phyloP scores from a whole-genome alignment of 148 eudicot genomes.

The Fagopyrum tataricum region DNA sequence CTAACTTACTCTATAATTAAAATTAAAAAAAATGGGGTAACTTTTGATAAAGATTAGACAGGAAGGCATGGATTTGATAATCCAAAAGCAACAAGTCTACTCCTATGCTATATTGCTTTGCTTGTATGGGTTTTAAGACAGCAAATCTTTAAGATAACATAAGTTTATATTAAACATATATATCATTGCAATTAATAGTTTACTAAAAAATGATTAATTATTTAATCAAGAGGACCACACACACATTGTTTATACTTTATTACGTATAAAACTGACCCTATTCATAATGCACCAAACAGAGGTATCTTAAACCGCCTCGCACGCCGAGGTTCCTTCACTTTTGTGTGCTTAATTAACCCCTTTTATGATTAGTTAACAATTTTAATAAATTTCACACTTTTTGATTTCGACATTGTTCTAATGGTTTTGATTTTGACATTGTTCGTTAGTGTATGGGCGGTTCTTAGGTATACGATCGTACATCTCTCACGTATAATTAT shows the following conservation, averaged over 20 bases:
- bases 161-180: background rate
- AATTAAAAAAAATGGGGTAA: background rate
- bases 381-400: too few species aligned
- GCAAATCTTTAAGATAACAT: background rate
- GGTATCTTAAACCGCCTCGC: constrained; percentile 1
- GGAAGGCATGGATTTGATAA: constrained; percentile 6
- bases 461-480: too few species aligned
- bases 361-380: background rate
- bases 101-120: background rate
- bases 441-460: too few species aligned
- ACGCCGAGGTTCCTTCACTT: background rate
- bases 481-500: too few species aligned
- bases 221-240: background rate
- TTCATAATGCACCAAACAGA: background rate
- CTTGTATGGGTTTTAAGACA: background rate
- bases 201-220: background rate
- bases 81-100: background rate
- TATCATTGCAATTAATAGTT: background rate
- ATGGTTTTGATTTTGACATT: too few species aligned
- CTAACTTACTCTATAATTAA: too few species aligned
- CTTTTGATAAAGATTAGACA: constrained; percentile 1
- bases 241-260: background rate
- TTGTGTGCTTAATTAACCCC: background rate
- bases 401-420: too few species aligned
- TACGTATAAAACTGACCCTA: background rate